phyloP scores from a whole-genome alignment of 352 stramenopile genomes.

The Blastocystis sp. region DNA sequence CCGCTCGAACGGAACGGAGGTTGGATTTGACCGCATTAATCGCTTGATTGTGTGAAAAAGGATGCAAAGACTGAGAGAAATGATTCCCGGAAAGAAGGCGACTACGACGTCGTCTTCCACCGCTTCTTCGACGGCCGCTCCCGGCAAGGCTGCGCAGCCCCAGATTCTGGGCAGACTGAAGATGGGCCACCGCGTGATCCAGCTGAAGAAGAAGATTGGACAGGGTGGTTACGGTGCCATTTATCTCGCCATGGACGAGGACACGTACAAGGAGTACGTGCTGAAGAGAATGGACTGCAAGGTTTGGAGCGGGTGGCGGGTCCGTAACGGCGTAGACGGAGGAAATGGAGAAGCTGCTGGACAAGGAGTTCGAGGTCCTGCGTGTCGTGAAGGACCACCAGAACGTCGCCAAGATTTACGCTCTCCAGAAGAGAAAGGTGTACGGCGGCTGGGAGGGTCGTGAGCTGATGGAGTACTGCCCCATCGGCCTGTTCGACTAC shows the following conservation, averaged over 20 bases:
- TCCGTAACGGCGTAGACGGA: constrained; percentile 39
- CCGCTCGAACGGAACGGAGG: neutral
- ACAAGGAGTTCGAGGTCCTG: constrained; percentile 52
- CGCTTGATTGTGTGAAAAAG: neutral
- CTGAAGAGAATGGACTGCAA: constrained; percentile 68
- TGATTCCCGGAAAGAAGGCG: constrained; percentile 33
- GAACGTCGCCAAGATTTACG: constrained; percentile 54
- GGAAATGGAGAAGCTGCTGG: constrained; percentile 65
- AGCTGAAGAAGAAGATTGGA: constrained; percentile 68
- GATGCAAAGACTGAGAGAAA: constrained; percentile 55
- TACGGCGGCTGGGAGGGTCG: constrained; percentile 79
- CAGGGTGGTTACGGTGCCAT: constrained; percentile 64
- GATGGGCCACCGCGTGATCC: constrained; percentile 44
- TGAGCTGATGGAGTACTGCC: constrained; percentile 93
- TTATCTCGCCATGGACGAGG: constrained; percentile 49
- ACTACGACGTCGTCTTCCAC: neutral
- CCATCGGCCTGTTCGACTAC: constrained; percentile 86
- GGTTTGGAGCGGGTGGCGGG: neutral
- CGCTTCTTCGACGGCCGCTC: neutral
- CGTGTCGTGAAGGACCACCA: constrained; percentile 45
- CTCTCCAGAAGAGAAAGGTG: constrained; percentile 56
- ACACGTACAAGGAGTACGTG: constrained; percentile 36
- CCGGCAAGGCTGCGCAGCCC: constrained; percentile 10
- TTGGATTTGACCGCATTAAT: constrained; percentile 8
- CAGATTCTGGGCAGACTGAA: constrained; percentile 56